Conservation (phyloP, 805 yeast species). For the Ogataea neopini region DNA sequence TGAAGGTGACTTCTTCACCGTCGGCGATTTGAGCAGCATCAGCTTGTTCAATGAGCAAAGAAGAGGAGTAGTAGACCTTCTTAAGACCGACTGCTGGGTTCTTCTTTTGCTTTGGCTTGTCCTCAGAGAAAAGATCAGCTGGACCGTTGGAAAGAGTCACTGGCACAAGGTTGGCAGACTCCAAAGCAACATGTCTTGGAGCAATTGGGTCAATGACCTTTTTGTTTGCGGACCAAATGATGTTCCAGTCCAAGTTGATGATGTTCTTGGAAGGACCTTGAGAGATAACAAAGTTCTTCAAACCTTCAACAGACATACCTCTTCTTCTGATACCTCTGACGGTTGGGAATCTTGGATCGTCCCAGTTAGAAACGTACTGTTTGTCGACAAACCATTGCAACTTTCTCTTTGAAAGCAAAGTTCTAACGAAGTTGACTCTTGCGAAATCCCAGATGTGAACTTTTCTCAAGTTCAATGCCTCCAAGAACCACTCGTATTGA, state of each 20-base stretch:
- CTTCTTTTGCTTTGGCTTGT: constrained; percentile 92
- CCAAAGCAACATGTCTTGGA: constrained; percentile 90
- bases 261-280: constrained; percentile 99
- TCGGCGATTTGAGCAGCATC: constrained; percentile 70
- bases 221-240: constrained; percentile 97
- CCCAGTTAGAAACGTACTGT: constrained; percentile 88
- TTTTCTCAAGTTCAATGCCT: constrained; percentile 78
- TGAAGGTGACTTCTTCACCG: constrained; percentile 92
- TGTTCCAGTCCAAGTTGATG: constrained; percentile 95
- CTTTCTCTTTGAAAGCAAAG: constrained; percentile 94
- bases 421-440: constrained; percentile 94
- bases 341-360: constrained; percentile 99
- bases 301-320: constrained; percentile 99
- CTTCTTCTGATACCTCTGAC: constrained; percentile 99
- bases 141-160: constrained; percentile 74
- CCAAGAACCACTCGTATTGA: constrained; percentile 95
- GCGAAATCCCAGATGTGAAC: constrained; percentile 98
- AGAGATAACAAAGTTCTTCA: constrained; percentile 86
- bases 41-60: constrained; percentile 78
- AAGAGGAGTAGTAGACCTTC: constrained; percentile 65
- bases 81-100: constrained; percentile 88
- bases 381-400: constrained; percentile 99
- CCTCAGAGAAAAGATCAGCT: constrained; percentile 57
- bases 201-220: constrained; percentile 96
- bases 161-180: constrained; percentile 61